Percentiles rank a stretch among this genome's conserved stretches.
phyloP scores from a whole-genome alignment of 129 eudicot genomes.

The Silybum marianum region DNA sequence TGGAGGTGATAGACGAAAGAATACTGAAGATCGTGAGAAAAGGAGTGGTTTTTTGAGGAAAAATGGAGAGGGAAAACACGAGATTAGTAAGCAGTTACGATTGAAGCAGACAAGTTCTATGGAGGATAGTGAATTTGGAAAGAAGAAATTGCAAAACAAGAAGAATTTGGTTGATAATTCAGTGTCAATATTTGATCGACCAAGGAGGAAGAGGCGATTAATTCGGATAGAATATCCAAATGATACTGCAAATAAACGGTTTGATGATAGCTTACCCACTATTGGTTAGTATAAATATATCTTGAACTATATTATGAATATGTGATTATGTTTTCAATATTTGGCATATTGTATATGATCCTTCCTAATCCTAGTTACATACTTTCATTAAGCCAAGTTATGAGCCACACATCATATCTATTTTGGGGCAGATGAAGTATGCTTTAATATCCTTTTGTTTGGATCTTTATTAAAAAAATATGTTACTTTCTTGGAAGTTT shows the following conservation, averaged over 20 bases:
- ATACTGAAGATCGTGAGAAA: constrained; percentile 22
- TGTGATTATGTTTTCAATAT: constrained; percentile 1
- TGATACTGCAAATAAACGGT: constrained; percentile 74
- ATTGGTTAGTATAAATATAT: constrained; percentile 53
- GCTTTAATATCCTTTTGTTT: no score
- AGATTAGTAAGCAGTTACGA: constrained; percentile 14
- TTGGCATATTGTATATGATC: constrained; percentile 13
- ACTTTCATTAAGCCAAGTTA: no score
- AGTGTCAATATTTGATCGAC: constrained; percentile 35
- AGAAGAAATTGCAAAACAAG: constrained; percentile 41
- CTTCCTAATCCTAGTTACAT: neutral
- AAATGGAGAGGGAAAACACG: constrained; percentile 24
- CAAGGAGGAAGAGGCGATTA: constrained; percentile 59
- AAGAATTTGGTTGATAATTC: constrained; percentile 39
- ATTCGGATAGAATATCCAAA: constrained; percentile 60
- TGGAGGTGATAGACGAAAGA: constrained; percentile 18
- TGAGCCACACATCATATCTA: no score
- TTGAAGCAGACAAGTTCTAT: constrained; percentile 5
- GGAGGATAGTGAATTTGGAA: constrained; percentile 34
- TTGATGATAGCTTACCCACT: constrained; percentile 53
- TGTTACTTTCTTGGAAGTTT: no score
- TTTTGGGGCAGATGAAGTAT: no score
- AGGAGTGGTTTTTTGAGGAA: constrained; percentile 24
- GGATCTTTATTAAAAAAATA: no score
- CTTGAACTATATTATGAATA: constrained; percentile 1